Percentiles rank a stretch among this genome's conserved stretches.
Evolutionary conservation across 75 land plant species (phyloP).

Genomic region (Adiantum capillusveneris): DNA sequence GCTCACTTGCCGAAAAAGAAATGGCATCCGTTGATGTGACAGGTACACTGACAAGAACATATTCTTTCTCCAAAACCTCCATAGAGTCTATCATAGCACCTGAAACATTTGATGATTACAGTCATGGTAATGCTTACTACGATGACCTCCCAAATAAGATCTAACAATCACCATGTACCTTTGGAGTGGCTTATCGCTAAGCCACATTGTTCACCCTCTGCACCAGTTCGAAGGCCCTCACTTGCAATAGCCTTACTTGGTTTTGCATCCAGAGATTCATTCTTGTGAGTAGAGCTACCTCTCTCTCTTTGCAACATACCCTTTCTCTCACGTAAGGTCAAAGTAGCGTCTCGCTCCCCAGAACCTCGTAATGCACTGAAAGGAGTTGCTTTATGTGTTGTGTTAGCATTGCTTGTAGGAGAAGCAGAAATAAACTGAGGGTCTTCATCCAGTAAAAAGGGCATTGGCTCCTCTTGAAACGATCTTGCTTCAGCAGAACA

Average conservation of each 20-base stretch:
- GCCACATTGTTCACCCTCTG: background rate
- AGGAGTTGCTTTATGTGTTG: background rate
- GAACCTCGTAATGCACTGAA: background rate
- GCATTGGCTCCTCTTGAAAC: constrained; percentile 67
- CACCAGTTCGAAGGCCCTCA: too few relatives aligned
- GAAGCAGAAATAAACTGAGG: constrained; percentile 13
- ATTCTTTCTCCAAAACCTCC: constrained; percentile 78
- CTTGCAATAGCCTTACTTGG: too few relatives aligned
- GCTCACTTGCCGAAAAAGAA: constrained; percentile 40
- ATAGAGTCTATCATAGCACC: constrained; percentile 50
- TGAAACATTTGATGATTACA: too few relatives aligned
- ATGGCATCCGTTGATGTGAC: constrained; percentile 39
- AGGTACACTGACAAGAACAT: constrained; percentile 76
- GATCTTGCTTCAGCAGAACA: constrained; percentile 18
- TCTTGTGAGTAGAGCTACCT: too few relatives aligned
- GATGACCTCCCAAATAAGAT: background rate
- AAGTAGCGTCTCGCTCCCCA: background rate
- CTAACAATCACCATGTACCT: background rate
- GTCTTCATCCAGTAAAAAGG: constrained; percentile 73
- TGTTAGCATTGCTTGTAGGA: background rate
- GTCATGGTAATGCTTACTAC: too few relatives aligned
- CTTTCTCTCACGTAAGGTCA: too few relatives aligned
- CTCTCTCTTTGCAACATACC: too few relatives aligned
- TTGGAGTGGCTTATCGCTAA: background rate
- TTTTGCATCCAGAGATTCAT: too few relatives aligned